Evolutionary conservation across 106 monocot species (phyloP).

Genomic region (Hemerocallis citrina): DNA sequence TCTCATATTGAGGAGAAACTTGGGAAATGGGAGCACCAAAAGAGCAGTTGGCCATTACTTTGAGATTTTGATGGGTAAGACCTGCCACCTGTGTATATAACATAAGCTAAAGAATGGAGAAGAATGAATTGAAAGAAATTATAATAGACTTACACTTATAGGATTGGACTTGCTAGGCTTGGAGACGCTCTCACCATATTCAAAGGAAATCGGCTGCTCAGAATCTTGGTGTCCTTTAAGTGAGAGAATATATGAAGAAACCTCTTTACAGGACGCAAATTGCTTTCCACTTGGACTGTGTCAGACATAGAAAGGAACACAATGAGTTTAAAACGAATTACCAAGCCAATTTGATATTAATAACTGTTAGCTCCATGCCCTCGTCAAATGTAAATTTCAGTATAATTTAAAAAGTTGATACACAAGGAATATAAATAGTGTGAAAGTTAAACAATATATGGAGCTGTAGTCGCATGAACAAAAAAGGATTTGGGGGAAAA

Average conservation of each 20-base stretch:
- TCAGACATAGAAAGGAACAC: constrained; percentile 3
- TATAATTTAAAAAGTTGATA: neutral
- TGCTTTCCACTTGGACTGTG: constrained; percentile 58
- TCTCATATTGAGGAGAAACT: constrained; percentile 14
- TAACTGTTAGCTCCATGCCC: neutral
- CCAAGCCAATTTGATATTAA: neutral
- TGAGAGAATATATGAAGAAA: constrained; percentile 62
- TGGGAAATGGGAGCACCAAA: constrained; percentile 7
- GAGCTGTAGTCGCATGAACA: no score
- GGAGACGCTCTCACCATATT: constrained; percentile 2
- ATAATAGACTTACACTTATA: constrained; percentile 27
- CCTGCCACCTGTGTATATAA: constrained; percentile 26
- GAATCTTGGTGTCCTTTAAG: constrained; percentile 37
- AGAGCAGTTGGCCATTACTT: constrained; percentile 13
- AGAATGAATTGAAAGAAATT: constrained; percentile 2
- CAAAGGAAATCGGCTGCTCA: neutral
- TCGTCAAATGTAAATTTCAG: constrained; percentile 4
- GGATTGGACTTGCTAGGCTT: constrained; percentile 3
- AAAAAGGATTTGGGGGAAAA: neutral
- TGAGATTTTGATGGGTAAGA: constrained; percentile 9
- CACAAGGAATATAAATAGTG: no score
- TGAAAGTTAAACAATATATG: neutral
- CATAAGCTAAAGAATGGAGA: constrained; percentile 5
- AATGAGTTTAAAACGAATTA: neutral
- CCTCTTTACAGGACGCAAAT: constrained; percentile 58